Conservation (phyloP, 225 moss, liverwort and hornwort species). For the Thuidium tamariscinum region DNA sequence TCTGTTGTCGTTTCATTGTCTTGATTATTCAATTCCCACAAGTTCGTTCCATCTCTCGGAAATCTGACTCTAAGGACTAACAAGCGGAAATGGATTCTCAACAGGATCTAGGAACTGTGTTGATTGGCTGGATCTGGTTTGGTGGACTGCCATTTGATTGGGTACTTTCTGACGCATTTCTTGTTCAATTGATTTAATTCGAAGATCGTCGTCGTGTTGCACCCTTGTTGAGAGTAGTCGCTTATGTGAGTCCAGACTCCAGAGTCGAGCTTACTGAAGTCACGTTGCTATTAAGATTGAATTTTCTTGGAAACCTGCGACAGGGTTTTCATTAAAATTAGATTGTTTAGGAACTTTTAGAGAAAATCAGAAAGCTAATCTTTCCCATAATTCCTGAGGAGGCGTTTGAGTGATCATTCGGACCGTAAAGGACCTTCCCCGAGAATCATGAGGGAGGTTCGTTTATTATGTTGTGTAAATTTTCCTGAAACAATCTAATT, state of each 20-base stretch:
- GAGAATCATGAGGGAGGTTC: not conserved
- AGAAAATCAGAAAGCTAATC: not conserved
- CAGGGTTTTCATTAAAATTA: too few relatives aligned
- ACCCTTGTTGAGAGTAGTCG: not conserved
- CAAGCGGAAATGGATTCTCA: not conserved
- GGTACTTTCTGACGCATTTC: conserved; percentile 26
- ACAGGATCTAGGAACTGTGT: conserved; percentile 91
- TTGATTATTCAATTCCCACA: not conserved
- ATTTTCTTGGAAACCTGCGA: not conserved
- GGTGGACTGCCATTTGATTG: conserved; percentile 93
- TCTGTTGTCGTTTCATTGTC: not conserved
- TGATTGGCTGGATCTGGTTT: conserved; percentile 93
- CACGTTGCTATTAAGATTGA: not conserved
- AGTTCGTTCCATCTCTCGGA: not conserved
- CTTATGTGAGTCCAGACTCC: not conserved
- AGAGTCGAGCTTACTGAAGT: not conserved
- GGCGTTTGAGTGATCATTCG: not conserved
- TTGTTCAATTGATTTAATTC: not conserved
- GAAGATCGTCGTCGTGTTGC: not conserved
- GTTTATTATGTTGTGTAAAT: not conserved
- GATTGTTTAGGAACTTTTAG: not conserved
- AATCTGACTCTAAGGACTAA: not conserved
- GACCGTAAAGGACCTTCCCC: not conserved
- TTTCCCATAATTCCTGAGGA: not conserved
- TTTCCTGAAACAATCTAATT: not conserved